A percentile compares a stretch with the other conserved stretches of the same genome.
Conservation (phyloP, 148 eudicot genomes). For the Camellia granthamiana region DNA sequence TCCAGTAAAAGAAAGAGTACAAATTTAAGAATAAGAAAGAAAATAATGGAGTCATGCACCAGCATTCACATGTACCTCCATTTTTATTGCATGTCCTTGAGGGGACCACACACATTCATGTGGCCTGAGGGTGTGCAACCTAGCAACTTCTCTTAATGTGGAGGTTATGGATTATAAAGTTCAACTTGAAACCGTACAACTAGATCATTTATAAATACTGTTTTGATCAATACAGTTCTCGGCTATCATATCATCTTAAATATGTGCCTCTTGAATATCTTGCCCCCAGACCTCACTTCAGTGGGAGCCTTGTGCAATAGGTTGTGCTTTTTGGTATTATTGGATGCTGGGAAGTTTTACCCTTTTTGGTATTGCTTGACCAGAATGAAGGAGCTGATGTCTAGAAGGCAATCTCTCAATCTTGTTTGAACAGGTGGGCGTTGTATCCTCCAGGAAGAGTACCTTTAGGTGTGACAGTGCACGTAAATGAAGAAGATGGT, state of each 20-base stretch:
- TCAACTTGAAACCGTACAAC: neutral
- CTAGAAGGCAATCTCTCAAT: constrained; percentile 8
- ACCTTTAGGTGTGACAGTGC: constrained; percentile 93
- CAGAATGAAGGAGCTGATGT: neutral
- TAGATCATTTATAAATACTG: neutral
- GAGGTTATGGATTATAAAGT: neutral
- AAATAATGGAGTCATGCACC: neutral
- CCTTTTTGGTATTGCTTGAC: neutral
- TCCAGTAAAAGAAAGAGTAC: neutral
- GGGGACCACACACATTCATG: neutral
- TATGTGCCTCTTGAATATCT: neutral
- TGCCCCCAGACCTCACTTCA: no score
- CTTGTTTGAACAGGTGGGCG: constrained; percentile 72
- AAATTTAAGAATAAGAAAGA: neutral
- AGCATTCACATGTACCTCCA: neutral
- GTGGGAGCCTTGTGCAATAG: no score
- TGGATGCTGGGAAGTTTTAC: neutral
- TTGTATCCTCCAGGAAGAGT: constrained; percentile 99
- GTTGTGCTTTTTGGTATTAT: neutral
- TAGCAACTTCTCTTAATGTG: neutral
- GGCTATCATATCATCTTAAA: neutral
- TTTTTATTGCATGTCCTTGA: neutral
- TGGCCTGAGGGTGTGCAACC: neutral
- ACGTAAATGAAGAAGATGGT: constrained; percentile 95
- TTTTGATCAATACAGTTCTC: neutral